phyloP scores from a whole-genome alignment of 2,329 filamentous ascomycete genomes.

The Botryotinia globosa region DNA sequence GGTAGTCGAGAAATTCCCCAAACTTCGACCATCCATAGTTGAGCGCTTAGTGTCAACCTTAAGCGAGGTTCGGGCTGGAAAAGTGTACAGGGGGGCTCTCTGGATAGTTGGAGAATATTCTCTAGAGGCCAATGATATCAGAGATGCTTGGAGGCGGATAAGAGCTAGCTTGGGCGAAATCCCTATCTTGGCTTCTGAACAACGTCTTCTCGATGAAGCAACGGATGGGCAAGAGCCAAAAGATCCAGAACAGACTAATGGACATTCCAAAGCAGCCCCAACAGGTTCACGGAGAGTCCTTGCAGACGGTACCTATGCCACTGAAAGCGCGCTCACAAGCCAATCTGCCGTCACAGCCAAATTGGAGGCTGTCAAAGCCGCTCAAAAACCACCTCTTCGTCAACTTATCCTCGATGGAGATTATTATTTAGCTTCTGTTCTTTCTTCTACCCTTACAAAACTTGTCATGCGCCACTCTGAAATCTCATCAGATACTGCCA shows the following conservation, averaged over 20 bases:
- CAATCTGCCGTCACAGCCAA: conserved; percentile 86
- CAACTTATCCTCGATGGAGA: conserved; percentile 96
- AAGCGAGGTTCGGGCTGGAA: conserved; percentile 89
- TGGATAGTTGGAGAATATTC: conserved; percentile 99
- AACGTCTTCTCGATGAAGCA: conserved; percentile 83
- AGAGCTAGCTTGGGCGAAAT: conserved; percentile 93
- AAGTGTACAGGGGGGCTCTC: conserved; percentile 92
- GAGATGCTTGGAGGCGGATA: conserved; percentile 95
- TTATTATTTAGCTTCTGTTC: conserved; percentile 90
- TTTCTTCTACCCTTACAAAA: conserved; percentile 95
- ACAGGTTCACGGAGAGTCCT: conserved; percentile 87
- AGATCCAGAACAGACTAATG: conserved; percentile 69
- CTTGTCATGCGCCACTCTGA: conserved; percentile 96
- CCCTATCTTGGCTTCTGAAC: conserved; percentile 91
- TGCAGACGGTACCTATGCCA: conserved; percentile 95
- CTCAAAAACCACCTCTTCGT: conserved; percentile 90
- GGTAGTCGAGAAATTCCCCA: conserved; percentile 96
- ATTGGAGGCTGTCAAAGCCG: conserved; percentile 93
- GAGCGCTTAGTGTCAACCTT: conserved; percentile 85
- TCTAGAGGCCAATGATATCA: conserved; percentile 86
- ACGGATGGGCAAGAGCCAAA: conserved; percentile 65
- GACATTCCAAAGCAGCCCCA: conserved; percentile 73
- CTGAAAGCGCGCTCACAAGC: conserved; percentile 92
- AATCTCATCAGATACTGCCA: conserved; percentile 78
- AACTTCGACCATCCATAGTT: conserved; percentile 82